Evolutionary conservation across 2,329 filamentous ascomycete species (phyloP), one percentile per base, ranked within the genome.

Genomic region (Diaporthe nobilis): DNA sequence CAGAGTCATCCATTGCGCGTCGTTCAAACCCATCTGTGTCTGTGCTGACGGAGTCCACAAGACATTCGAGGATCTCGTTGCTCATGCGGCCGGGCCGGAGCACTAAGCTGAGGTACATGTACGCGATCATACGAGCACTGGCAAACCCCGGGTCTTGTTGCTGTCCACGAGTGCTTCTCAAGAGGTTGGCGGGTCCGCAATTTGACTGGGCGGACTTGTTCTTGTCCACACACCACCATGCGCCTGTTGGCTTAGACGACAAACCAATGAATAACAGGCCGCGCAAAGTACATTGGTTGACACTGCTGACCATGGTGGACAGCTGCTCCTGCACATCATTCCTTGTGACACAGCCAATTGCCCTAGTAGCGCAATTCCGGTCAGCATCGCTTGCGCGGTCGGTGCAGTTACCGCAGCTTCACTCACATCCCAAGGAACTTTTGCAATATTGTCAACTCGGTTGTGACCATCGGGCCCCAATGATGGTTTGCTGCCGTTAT

Each of bases 41-140:
- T 55, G 34, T 55, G 31, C 65, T 15, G 34, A 70, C n/a, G 4
- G 49, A 55, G 34, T 70, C 65, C 9, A 42, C 22, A 49, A 70
- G 65, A 53, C 65, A 70, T 13, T 47, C 28, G 47, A 87, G 82
- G 73, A 86, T 85, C 37, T 84, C 83, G 76, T 87, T 85, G 53
- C 72, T 73, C 49, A 87, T 82, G 44, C 82, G 81, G 51, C 81
- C 83, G 72, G 86, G 82, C 53, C 85, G 85, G 75, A 87, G 79
- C 76, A 87, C 86, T 63, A 86, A 84, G 81, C 85, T 85, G 57
- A 87, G 83, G 79, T 87, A 87, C 79, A 87, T 86, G 79, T 87
- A 87, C 47, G 85, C 87, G 55, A 86, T 85, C 72, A 87, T 86
- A 79, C 87, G 87, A 72, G 49, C 22, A 47, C 39, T 57, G 10